These are phyloP conservation scores for Scedosporium boydii DNA, from an alignment of 2,329 filamentous ascomycete species.

Conservation along the genomic window DNA sequence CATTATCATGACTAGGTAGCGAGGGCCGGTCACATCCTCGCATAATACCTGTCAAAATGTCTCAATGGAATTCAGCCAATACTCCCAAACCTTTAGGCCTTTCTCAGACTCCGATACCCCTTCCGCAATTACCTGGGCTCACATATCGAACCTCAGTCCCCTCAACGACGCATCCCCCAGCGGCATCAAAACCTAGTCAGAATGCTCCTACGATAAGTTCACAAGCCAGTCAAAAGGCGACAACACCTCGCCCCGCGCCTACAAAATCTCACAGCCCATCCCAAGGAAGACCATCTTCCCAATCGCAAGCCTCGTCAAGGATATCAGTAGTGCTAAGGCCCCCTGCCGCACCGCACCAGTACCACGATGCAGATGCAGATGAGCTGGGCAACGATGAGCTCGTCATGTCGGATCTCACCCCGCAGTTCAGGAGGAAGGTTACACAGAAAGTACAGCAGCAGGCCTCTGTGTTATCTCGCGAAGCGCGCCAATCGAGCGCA, in stretches of 20 bases:
- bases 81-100: neutral
- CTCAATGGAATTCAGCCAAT: neutral
- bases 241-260: neutral
- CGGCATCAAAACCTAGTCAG: neutral
- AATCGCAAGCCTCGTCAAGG: neutral
- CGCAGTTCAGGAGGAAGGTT: slow-evolving; percentile 10
- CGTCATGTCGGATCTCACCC: slow-evolving; percentile 14
- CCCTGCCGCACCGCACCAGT: neutral
- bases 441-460: neutral
- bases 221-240: neutral
- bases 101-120: slow-evolving; percentile 1
- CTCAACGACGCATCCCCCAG: neutral
- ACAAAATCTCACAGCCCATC: neutral
- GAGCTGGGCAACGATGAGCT: slow-evolving; percentile 8
- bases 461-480: neutral
- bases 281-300: neutral
- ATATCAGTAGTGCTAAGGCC: slow-evolving; percentile 14
- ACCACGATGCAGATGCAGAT: slow-evolving; percentile 2
- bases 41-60: neutral
- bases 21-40: neutral
- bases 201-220: neutral
- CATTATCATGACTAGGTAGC: neutral
- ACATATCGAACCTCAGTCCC: neutral
- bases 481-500: neutral
- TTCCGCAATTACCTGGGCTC: neutral